Conservation (phyloP, 2,329 filamentous ascomycete species). For the Exophiala lecanii-corni region DNA sequence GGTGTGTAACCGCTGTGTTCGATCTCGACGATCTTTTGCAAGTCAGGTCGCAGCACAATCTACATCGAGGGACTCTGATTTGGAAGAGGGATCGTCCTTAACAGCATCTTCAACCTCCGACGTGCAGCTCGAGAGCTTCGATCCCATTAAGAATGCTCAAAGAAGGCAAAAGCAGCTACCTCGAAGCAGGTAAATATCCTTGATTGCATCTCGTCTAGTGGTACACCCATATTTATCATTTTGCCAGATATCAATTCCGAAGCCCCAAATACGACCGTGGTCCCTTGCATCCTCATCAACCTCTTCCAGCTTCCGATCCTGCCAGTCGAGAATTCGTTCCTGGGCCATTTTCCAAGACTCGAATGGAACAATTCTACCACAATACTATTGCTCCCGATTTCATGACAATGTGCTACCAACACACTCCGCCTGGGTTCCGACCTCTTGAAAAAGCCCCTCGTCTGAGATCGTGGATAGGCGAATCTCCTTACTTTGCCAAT, state of each 20-base stretch:
- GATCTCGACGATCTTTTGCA: slow-evolving; percentile 47
- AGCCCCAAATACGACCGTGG: slow-evolving; percentile 93
- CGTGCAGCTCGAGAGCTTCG: slow-evolving; percentile 33
- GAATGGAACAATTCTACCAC: slow-evolving; percentile 85
- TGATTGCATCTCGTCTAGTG: neutral
- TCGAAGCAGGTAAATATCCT: slow-evolving; percentile 35
- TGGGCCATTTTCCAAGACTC: slow-evolving; percentile 82
- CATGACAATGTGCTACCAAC: slow-evolving; percentile 81
- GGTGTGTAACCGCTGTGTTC: slow-evolving; percentile 19
- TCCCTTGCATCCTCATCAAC: slow-evolving; percentile 86
- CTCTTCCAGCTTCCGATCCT: slow-evolving; percentile 79
- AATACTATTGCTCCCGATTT: slow-evolving; percentile 82
- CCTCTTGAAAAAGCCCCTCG: slow-evolving; percentile 56
- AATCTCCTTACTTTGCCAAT: slow-evolving; percentile 92
- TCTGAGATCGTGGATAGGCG: slow-evolving; percentile 80
- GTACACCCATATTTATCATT: neutral
- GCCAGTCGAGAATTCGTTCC: slow-evolving; percentile 83
- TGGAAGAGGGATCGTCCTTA: slow-evolving; percentile 20
- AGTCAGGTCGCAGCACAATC: slow-evolving; percentile 26
- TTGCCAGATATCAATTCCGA: slow-evolving; percentile 80
- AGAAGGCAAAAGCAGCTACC: slow-evolving; percentile 35
- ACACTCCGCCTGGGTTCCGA: slow-evolving; percentile 73
- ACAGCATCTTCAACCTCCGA: slow-evolving; percentile 5
- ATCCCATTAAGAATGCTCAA: slow-evolving; percentile 45
- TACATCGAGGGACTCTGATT: slow-evolving; percentile 11